Evolutionary conservation across 2,329 filamentous ascomycete genomes (phyloP).

Genomic region (Curvularia sp.): DNA sequence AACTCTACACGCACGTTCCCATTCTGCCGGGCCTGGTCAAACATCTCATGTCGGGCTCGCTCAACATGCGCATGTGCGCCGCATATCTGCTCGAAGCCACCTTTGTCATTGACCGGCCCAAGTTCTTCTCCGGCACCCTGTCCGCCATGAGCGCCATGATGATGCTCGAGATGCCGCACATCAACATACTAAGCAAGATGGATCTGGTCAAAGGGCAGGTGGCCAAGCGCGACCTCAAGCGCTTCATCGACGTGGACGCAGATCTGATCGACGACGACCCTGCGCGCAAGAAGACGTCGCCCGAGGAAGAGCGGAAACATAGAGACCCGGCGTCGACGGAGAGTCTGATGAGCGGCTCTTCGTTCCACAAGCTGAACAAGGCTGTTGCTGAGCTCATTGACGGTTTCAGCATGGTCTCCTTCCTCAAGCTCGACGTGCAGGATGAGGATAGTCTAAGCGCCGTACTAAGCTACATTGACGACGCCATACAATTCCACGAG

Average conservation of each 20-base stretch:
- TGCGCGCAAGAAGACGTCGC: constrained; percentile 51
- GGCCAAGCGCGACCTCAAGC: constrained; percentile 84
- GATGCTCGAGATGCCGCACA: constrained; percentile 95
- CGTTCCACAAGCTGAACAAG: constrained; percentile 82
- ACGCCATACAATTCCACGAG: constrained; percentile 92
- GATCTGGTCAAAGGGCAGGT: constrained; percentile 92
- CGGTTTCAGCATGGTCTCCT: constrained; percentile 97
- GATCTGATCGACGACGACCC: constrained; percentile 82
- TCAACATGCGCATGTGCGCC: constrained; percentile 92
- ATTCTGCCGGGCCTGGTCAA: constrained; percentile 85
- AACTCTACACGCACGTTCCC: constrained; percentile 96
- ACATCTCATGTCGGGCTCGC: constrained; percentile 78
- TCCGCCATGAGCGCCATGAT: constrained; percentile 99
- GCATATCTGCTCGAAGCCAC: constrained; percentile 94
- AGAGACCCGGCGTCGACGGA: constrained; percentile 70
- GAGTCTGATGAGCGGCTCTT: constrained; percentile 78
- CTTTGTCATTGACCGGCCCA: constrained; percentile 93
- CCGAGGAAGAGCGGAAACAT: constrained; percentile 60
- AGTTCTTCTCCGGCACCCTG: constrained; percentile 95
- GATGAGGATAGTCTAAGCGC: constrained; percentile 89
- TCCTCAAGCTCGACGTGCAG: constrained; percentile 85
- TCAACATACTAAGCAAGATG: constrained; percentile 98
- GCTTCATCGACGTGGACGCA: constrained; percentile 87
- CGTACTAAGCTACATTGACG: constrained; percentile 90
- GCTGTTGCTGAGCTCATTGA: constrained; percentile 93